Conservation (phyloP, 768 basidiomycete genomes). For the Daedaleopsis sinensis region DNA sequence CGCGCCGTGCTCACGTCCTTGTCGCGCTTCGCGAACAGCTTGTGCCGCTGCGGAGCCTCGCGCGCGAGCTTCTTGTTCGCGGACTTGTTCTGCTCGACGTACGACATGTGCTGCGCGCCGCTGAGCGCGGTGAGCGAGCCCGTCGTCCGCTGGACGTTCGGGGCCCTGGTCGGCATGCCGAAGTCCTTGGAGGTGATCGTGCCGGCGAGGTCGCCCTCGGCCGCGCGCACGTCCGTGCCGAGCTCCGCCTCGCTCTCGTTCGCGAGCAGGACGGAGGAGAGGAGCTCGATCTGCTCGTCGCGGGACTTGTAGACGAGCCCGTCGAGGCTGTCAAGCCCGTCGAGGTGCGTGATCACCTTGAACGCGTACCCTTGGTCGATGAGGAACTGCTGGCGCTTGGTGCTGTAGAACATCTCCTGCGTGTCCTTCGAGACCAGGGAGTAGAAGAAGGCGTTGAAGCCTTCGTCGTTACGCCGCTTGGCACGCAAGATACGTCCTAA, state of each 20-base stretch:
- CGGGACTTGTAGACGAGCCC: conserved; percentile 91
- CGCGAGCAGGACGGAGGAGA: conserved; percentile 90
- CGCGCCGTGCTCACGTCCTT: conserved; percentile 65
- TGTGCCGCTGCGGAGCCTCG: conserved; percentile 62
- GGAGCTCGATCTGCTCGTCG: conserved; percentile 93
- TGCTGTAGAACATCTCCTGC: conserved; percentile 99
- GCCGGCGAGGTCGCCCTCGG: conserved; percentile 84
- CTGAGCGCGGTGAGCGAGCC: conserved; percentile 84
- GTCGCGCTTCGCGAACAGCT: conserved; percentile 82
- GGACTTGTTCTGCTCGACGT: conserved; percentile 89
- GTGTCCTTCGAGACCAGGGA: conserved; percentile 99
- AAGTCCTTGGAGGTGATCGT: conserved; percentile 88
- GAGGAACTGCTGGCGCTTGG: conserved; percentile 97
- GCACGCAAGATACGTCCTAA: conserved; percentile 94
- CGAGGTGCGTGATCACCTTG: conserved; percentile 98
- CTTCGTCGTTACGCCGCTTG: conserved; percentile 97
- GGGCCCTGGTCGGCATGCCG: conserved; percentile 67
- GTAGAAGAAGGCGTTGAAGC: conserved; percentile 99
- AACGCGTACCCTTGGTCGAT: conserved; percentile 99
- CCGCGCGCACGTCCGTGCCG: conserved; percentile 80
- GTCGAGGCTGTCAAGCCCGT: conserved; percentile 83
- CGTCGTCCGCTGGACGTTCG: conserved; percentile 72
- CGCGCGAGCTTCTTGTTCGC: conserved; percentile 79
- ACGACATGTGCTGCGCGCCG: conserved; percentile 91
- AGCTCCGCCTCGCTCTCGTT: conserved; percentile 91